These are phyloP conservation scores for Arabis hirsuta DNA, from an alignment of 345 rosid species.

Conservation along the genomic window DNA sequence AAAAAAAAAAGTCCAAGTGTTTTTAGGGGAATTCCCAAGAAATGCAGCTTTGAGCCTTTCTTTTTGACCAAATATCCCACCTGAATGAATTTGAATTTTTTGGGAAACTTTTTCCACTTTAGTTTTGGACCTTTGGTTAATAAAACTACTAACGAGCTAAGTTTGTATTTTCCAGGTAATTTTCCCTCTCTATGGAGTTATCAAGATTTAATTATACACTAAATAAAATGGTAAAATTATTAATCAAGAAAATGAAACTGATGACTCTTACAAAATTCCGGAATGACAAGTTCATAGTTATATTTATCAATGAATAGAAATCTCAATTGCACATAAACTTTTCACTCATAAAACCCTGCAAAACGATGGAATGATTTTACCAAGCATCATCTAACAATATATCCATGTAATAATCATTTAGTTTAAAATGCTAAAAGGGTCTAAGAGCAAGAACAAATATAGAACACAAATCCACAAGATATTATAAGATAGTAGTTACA, in stretches of 20 bases:
- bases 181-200: neutral
- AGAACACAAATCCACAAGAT: conserved; percentile 21
- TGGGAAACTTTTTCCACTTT: neutral
- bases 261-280: too few species aligned
- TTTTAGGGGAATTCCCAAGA: neutral
- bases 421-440: conserved; percentile 8
- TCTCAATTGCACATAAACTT: neutral
- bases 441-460: conserved; percentile 17
- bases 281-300: too few species aligned
- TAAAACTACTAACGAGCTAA: neutral
- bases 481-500: conserved; percentile 8
- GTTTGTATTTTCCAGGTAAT: neutral
- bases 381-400: neutral
- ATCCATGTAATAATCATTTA: conserved; percentile 17
- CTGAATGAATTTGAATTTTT: conserved; percentile 22
- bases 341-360: neutral
- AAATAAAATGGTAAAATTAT: too few species aligned
- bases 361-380: neutral
- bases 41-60: conserved; percentile 7
- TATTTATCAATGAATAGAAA: too few species aligned
- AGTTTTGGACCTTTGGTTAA: neutral
- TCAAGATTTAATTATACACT: too few species aligned
- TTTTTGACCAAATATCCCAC: conserved; percentile 22
- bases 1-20: too few species aligned
- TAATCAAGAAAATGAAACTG: too few species aligned